Evolutionary conservation across 257 asterid species (phyloP).

Genomic region (Fraxinus quadrangulata): DNA sequence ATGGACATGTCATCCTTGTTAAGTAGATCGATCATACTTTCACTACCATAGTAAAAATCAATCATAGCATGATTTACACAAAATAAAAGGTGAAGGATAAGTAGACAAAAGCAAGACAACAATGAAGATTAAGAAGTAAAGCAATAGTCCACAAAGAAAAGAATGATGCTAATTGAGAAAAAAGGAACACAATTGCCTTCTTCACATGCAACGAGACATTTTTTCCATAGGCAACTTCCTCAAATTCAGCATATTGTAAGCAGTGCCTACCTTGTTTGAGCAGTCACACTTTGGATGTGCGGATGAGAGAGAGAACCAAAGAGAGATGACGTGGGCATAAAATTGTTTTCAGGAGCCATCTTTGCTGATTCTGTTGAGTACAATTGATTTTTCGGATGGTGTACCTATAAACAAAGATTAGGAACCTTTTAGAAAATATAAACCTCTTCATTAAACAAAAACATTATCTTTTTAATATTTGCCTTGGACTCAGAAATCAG

Average conservation of each 20-base stretch:
- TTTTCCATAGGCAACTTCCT: conserved; percentile 7
- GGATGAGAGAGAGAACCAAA: conserved; percentile 36
- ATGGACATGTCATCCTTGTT: conserved; percentile 35
- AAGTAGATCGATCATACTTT: conserved; percentile 33
- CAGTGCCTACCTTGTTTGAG: conserved; percentile 38
- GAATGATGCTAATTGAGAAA: not conserved
- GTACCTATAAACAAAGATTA: conserved; percentile 35
- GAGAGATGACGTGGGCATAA: conserved; percentile 26
- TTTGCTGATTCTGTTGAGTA: conserved; percentile 41
- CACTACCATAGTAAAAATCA: conserved; percentile 36
- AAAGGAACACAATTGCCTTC: not conserved
- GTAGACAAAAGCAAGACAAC: not conserved
- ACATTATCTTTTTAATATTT: not conserved
- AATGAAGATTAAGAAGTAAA: not conserved
- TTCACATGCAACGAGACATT: not conserved
- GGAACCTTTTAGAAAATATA: not conserved
- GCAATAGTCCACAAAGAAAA: conserved; percentile 7
- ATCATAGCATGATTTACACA: conserved; percentile 16
- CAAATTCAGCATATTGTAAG: conserved; percentile 16
- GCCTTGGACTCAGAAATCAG: conserved; percentile 13
- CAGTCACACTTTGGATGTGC: conserved; percentile 27
- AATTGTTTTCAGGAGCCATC: conserved; percentile 36
- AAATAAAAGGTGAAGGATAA: conserved; percentile 12
- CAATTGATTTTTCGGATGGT: conserved; percentile 33
- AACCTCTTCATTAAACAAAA: not conserved